Evolutionary conservation across 306 rosid species (phyloP).

Genomic region (Quercus parvula): DNA sequence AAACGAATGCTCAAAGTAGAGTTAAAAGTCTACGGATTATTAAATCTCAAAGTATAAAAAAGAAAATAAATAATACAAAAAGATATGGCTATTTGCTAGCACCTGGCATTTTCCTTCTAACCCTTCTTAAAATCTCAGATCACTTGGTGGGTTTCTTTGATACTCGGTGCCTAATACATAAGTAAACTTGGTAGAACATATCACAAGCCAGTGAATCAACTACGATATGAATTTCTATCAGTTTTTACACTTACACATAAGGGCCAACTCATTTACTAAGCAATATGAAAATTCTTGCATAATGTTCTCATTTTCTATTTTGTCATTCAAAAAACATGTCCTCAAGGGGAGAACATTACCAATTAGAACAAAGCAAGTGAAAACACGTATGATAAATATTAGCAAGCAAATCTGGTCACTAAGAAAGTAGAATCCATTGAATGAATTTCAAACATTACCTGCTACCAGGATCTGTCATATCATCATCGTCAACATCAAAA

Average conservation of each 20-base stretch:
- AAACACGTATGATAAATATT: conserved; percentile 3
- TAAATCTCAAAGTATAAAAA: too few species aligned
- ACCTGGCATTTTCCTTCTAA: too few species aligned
- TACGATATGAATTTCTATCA: too few species aligned
- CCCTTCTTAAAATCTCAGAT: too few species aligned
- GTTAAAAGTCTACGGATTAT: too few species aligned
- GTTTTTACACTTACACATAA: too few species aligned
- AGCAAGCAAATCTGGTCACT: not conserved
- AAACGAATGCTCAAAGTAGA: too few species aligned
- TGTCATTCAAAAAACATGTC: not conserved
- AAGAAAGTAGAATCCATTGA: conserved; percentile 19
- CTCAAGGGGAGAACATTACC: not conserved
- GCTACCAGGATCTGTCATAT: conserved; percentile 68
- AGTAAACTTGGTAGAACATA: not conserved
- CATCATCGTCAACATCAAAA: conserved; percentile 73
- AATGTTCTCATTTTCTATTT: not conserved
- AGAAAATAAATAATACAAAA: too few species aligned
- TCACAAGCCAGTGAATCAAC: not conserved
- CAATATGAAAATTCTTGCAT: not conserved
- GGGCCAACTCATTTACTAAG: not conserved
- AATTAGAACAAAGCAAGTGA: conserved; percentile 3
- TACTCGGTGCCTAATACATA: too few species aligned
- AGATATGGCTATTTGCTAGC: too few species aligned
- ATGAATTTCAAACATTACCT: conserved; percentile 44
- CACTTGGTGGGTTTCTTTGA: too few species aligned